Percentiles rank a stretch among this genome's conserved stretches.
Conservation (phyloP, 257 asterid species). For the Phtheirospermum japonicum region DNA sequence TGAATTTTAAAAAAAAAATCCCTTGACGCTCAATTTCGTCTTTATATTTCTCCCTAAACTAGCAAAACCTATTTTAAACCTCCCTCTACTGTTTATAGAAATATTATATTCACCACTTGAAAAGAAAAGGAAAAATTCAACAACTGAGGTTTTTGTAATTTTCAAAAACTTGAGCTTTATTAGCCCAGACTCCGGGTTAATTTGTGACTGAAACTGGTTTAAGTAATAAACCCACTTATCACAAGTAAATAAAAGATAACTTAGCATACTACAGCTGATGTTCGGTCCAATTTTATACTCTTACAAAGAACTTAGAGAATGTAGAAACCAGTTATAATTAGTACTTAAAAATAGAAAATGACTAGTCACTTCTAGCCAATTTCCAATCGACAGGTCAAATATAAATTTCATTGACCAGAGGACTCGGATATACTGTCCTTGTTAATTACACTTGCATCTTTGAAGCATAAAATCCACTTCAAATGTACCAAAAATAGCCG, state of each 20-base stretch:
- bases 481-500: background rate
- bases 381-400: background rate
- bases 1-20: too few species aligned
- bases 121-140: too few species aligned
- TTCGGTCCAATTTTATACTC: background rate
- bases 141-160: background rate
- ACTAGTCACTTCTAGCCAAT: too few species aligned
- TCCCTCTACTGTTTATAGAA: too few species aligned
- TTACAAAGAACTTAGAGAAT: conserved; percentile 1
- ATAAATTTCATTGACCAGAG: background rate
- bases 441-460: background rate
- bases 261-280: background rate
- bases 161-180: background rate
- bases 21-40: too few species aligned
- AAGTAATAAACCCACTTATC: too few species aligned
- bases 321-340: conserved; percentile 9
- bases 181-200: background rate
- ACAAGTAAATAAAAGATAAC: too few species aligned
- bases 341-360: background rate
- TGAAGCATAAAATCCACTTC: background rate
- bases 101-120: background rate
- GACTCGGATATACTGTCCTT: background rate
- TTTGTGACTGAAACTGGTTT: too few species aligned
- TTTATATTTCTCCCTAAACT: too few species aligned
- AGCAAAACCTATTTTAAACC: too few species aligned